phyloP scores from a whole-genome alignment of 768 basidiomycete genomes.

The Kondoa subrosea region DNA sequence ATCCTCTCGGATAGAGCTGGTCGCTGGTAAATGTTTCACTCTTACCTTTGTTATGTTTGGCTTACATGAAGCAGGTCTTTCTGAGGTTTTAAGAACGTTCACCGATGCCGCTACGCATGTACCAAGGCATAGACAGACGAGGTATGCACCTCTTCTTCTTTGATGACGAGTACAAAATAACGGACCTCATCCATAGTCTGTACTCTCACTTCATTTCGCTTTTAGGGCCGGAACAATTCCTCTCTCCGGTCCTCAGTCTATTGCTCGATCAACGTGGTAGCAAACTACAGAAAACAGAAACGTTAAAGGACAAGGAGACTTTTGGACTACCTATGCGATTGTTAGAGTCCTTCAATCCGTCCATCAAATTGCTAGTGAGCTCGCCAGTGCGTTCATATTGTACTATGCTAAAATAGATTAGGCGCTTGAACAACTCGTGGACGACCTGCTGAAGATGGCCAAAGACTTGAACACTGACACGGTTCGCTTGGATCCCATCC shows the following conservation, averaged over 20 bases:
- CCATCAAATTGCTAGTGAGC: conserved; percentile 24
- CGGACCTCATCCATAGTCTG: conserved; percentile 43
- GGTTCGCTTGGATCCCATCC: conserved; percentile 21
- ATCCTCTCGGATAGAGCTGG: background rate
- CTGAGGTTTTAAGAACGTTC: conserved; percentile 71
- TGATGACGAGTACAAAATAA: background rate
- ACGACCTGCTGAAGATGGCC: conserved; percentile 35
- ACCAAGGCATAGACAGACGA: conserved; percentile 77
- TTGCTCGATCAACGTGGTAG: conserved; percentile 62
- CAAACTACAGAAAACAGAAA: conserved; percentile 43
- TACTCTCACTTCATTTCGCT: conserved; percentile 72
- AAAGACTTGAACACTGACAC: conserved; percentile 9
- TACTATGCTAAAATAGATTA: conserved; percentile 26
- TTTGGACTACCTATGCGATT: conserved; percentile 53
- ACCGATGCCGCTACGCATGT: conserved; percentile 82
- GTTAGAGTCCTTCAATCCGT: conserved; percentile 25
- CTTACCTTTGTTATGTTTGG: background rate
- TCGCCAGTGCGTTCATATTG: background rate
- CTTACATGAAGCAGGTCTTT: conserved; percentile 13
- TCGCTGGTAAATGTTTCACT: background rate
- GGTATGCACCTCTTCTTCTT: too few species aligned
- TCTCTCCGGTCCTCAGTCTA: conserved; percentile 66
- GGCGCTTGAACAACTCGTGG: conserved; percentile 49
- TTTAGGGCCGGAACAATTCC: conserved; percentile 61
- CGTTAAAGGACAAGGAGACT: conserved; percentile 41